Evolutionary conservation across 306 rosid species (phyloP), one percentile per base, ranked within the genome.

Genomic region (Prunus kanzakura): DNA sequence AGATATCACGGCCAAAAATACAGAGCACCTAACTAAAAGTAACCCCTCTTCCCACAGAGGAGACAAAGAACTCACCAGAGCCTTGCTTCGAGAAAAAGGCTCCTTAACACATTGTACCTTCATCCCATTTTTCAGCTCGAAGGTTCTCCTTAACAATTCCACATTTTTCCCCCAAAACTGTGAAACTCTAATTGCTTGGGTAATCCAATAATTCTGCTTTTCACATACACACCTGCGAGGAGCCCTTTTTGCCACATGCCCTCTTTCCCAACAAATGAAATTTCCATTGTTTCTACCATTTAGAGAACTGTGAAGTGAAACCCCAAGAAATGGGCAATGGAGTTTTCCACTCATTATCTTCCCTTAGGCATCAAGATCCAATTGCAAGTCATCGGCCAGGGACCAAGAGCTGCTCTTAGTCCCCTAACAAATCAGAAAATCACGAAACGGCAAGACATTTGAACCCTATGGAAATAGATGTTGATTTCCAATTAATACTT

Each of bases 21-120:
- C 87, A 82, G 90, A 89, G 54, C 93, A 93, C 81, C 98, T 89
- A 45, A 95, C 8, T 10, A 92, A 76, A 84, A 95, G 69, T 61
- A 95, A 63, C 69, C 96, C 93, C 74, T 92, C 93, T n/a, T 89
- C 83, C 95, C 88, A 87, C 81, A 87, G 55, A 72, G 89, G 80
- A 32, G 76, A 73, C 70, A 89, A 69, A 74, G 87, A 86, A 76
- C 84, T 83, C 61, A 76, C 83, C 73, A 94, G 54, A 74, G 78
- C 78, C 71, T 82, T 86, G 67, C 86, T 84, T 69, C 60, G 81
- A 73, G 79, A 74, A 85, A 88, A 86, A 9, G 86, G 90, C 69
- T 87, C 91, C 43, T 79, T 87, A 32, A 79, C 81, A 65, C 97
- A 94, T 76, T 84, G 90, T 81, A 85, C 85, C 86, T 84, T 83